Conservation (phyloP, 495 filamentous ascomycete genomes). For the Diplogelasinospora grovesii region DNA sequence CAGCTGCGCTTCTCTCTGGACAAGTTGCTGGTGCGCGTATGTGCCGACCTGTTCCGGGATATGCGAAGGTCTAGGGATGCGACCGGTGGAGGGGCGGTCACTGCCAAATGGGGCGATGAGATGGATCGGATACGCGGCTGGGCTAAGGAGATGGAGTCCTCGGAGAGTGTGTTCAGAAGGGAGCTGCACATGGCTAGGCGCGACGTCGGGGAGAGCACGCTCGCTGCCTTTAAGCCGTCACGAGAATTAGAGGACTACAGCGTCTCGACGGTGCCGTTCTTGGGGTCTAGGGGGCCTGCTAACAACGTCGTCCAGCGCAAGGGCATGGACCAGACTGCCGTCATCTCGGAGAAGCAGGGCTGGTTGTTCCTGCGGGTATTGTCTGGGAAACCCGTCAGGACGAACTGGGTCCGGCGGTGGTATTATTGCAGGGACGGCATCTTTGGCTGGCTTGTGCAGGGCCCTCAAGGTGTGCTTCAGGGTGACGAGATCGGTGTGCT, state of each 20-base stretch:
- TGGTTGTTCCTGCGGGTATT: constrained; percentile 83
- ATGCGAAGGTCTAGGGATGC: constrained; percentile 35
- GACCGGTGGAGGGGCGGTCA: constrained; percentile 2
- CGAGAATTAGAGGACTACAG: constrained; percentile 92
- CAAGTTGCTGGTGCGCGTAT: constrained; percentile 74
- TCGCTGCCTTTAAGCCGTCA: constrained; percentile 65
- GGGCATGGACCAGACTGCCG: constrained; percentile 38
- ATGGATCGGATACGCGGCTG: constrained; percentile 88
- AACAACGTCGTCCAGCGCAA: constrained; percentile 35
- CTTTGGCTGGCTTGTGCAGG: constrained; percentile 92
- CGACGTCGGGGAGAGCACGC: constrained; percentile 75
- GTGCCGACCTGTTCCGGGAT: constrained; percentile 80
- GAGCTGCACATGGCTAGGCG: constrained; percentile 73
- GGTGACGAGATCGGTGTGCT: constrained; percentile 94
- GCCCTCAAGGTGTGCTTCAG: constrained; percentile 81
- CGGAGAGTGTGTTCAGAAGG: constrained; percentile 67
- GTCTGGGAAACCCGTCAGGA: constrained; percentile 80
- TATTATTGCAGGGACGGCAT: constrained; percentile 92
- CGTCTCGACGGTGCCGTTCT: constrained; percentile 73
- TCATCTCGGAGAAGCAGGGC: constrained; percentile 74
- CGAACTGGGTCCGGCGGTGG: constrained; percentile 85
- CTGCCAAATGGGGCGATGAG: constrained; percentile 59
- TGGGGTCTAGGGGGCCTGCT: constrained; percentile 65
- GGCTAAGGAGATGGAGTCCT: constrained; percentile 85
- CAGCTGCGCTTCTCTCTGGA: constrained; percentile 76